phyloP scores from a whole-genome alignment of 2,329 filamentous ascomycete species.

The Ascosphaera aggregata region DNA sequence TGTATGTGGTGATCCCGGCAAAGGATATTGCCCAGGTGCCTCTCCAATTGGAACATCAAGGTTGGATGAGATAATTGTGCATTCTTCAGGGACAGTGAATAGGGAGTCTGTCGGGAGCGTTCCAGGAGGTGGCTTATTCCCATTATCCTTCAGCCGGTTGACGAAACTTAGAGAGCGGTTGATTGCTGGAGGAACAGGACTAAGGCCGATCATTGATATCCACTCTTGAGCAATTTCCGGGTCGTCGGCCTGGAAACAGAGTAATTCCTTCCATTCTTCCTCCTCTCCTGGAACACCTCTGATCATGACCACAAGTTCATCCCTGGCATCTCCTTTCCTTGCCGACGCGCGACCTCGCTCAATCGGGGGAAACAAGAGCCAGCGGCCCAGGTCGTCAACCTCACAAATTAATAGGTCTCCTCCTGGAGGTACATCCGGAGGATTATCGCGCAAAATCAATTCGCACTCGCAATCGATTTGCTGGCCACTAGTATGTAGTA shows the following conservation, averaged over 20 bases:
- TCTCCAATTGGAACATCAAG: conserved; percentile 40
- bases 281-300: conserved; percentile 40
- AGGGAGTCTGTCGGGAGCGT: conserved; percentile 4
- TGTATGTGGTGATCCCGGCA: not conserved
- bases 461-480: conserved; percentile 76
- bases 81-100: conserved; percentile 2
- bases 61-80: conserved; percentile 7
- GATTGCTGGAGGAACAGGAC: conserved; percentile 36
- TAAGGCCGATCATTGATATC: conserved; percentile 58
- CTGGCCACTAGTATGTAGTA: conserved; percentile 76
- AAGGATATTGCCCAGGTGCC: conserved; percentile 18
- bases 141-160: conserved; percentile 16
- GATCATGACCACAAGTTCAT: conserved; percentile 70
- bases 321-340: conserved; percentile 45
- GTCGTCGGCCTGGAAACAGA: conserved; percentile 53
- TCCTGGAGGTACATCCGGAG: conserved; percentile 37
- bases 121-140: conserved; percentile 9
- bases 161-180: conserved; percentile 30
- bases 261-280: conserved; percentile 59
- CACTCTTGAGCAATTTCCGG: conserved; percentile 64
- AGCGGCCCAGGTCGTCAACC: conserved; percentile 51
- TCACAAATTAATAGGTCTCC: conserved; percentile 89
- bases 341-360: conserved; percentile 51
- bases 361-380: conserved; percentile 85
- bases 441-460: conserved; percentile 61